Evolutionary conservation across 257 asterid species (phyloP).

Genomic region (Nicotiana noctiflora): DNA sequence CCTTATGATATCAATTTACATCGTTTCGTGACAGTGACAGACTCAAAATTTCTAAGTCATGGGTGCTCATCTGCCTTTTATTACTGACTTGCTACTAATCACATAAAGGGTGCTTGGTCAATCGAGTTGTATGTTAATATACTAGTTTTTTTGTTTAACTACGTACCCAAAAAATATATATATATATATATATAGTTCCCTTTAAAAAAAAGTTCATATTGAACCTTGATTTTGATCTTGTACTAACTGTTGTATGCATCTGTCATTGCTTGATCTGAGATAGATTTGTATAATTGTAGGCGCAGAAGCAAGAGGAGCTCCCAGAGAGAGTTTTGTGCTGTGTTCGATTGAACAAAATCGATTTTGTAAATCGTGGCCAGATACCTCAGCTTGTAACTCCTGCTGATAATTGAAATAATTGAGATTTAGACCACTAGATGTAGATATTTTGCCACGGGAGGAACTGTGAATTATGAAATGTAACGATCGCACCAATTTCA

Average conservation of each 20-base stretch:
- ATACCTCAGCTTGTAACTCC: conserved; percentile 47
- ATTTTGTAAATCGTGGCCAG: conserved; percentile 56
- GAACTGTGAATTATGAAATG: neutral
- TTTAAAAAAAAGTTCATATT: neutral
- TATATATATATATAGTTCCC: no score
- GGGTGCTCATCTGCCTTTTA: no score
- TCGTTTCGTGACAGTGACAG: neutral
- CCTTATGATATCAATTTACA: neutral
- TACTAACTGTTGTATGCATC: neutral
- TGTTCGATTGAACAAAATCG: conserved; percentile 55
- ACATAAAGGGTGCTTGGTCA: no score
- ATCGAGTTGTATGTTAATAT: no score
- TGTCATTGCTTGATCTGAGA: neutral
- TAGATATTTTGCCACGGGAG: neutral
- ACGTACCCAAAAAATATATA: no score
- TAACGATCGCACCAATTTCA: neutral
- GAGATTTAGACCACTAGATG: neutral
- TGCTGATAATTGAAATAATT: neutral
- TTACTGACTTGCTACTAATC: no score
- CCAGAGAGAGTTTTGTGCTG: conserved; percentile 90
- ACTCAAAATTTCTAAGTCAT: no score
- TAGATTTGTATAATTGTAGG: conserved; percentile 38
- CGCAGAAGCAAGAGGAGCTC: conserved; percentile 64
- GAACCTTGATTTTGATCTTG: neutral
- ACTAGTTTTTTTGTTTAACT: no score